Evolutionary conservation across 2,329 filamentous ascomycete species (phyloP), one percentile per base, ranked within the genome.

Genomic region (Trichoderma endophyticum): DNA sequence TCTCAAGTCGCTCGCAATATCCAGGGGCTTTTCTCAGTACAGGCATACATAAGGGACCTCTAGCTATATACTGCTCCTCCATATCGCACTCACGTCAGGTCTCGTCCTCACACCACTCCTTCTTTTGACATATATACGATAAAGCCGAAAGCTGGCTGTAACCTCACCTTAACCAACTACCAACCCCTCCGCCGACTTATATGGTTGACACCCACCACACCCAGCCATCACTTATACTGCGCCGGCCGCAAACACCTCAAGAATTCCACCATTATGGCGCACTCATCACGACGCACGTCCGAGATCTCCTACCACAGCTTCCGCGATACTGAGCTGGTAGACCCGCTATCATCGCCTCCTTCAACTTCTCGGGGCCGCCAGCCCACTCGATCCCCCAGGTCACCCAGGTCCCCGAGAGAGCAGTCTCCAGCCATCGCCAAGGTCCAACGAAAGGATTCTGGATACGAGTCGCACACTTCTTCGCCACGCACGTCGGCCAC

Each of bases 381-480:
- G 69, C 28, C 73, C 70, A 36, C 75, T 70, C 18, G 75, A 75
- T 14, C 74, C 71, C 76, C 57, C 73, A 76, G 48, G 73, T 14
- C 74, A 71, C 76, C 57, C 73, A 76, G 48, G 71, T 74, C 34
- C 73, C 78, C 9, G 73, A 26, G 59, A 4, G 75, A 77, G 73
- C 43, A 77, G n/a, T 78, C 79, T 26, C 81, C 81, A 1, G 76
- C 78, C 14, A 78, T 82, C 0, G 75, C 77, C 62, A 82, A 81
- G 70, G 88, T 89, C 82, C 83, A 84, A 64, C 84, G 88, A 15
- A 86, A 88, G 73, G 87, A 90, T 76, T 89, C 88, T 0, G 88
- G 88, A 39, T 89, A 90, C 75, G 87, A 87, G 76, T 89, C 87
- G 3, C 82, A 84, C 60, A 79, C 80, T 9, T 75, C 78, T 21